These are phyloP conservation scores for Priceomyces castillae DNA, from an alignment of 805 yeast species.

Conservation along the genomic window DNA sequence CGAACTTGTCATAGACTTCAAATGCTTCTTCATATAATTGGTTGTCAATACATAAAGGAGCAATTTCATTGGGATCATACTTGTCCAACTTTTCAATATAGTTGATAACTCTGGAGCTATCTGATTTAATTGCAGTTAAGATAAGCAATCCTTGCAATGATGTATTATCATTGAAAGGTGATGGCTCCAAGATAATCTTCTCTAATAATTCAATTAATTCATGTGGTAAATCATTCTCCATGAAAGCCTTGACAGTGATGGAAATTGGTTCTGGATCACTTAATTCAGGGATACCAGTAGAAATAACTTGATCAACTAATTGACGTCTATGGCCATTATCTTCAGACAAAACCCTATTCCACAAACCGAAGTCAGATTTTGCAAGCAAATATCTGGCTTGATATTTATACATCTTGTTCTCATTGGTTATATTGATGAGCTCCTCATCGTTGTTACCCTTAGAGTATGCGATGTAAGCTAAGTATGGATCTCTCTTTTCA, in stretches of 20 bases:
- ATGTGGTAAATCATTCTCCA: constrained; percentile 89
- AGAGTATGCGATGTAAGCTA: constrained; percentile 96
- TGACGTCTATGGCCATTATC: constrained; percentile 88
- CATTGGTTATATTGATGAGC: constrained; percentile 87
- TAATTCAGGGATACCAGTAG: constrained; percentile 93
- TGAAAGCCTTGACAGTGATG: constrained; percentile 89
- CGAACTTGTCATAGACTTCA: constrained; percentile 84
- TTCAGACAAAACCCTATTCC: constrained; percentile 73
- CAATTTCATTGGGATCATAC: constrained; percentile 91
- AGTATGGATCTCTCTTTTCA: constrained; percentile 97
- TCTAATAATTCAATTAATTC: constrained; percentile 94
- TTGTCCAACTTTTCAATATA: constrained; percentile 88
- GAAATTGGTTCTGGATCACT: constrained; percentile 93
- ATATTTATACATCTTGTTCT: constrained; percentile 96
- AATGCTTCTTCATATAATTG: constrained; percentile 91
- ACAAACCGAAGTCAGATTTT: constrained; percentile 81
- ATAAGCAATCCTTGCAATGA: constrained; percentile 91
- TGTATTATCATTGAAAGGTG: constrained; percentile 93
- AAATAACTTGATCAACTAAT: constrained; percentile 89
- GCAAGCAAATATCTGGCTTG: constrained; percentile 94
- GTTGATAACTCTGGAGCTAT: constrained; percentile 75
- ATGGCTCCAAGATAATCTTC: constrained; percentile 94
- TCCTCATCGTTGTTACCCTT: constrained; percentile 92
- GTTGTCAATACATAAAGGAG: constrained; percentile 85
- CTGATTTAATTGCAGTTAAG: constrained; percentile 94